Percentiles rank a stretch among this genome's conserved stretches.
Conservation (phyloP, 768 basidiomycete species). For the Saitozyma podzolica region DNA sequence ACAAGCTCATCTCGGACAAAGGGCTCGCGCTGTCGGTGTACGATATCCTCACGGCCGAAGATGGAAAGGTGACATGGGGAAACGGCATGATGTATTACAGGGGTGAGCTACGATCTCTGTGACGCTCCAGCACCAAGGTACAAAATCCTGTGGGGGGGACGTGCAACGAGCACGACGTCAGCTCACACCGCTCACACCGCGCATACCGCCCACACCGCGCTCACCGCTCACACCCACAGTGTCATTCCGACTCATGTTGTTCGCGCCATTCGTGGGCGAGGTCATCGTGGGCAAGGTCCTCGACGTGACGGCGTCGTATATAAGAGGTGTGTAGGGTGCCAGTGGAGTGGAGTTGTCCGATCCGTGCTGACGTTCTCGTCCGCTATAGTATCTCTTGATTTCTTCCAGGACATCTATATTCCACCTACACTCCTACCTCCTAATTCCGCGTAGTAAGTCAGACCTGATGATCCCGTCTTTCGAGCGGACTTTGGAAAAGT, state of each 20-base stretch:
- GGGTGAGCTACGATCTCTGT: slow-evolving; percentile 57
- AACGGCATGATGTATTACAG: slow-evolving; percentile 95
- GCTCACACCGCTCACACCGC: too few relatives aligned
- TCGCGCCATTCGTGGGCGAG: slow-evolving; percentile 86
- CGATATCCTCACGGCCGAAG: slow-evolving; percentile 79
- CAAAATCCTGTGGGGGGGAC: too few relatives aligned
- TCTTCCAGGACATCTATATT: slow-evolving; percentile 92
- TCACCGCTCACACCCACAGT: slow-evolving; percentile 57
- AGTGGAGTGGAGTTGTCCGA: not conserved
- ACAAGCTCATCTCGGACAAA: slow-evolving; percentile 74
- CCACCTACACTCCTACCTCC: slow-evolving; percentile 76
- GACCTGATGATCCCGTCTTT: too few relatives aligned
- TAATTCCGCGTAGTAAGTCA: slow-evolving; percentile 56
- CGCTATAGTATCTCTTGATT: slow-evolving; percentile 72
- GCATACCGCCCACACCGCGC: too few relatives aligned
- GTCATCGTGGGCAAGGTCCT: slow-evolving; percentile 86
- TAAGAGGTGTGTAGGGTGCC: slow-evolving; percentile 65
- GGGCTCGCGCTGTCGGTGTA: slow-evolving; percentile 89
- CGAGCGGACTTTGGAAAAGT: too few relatives aligned
- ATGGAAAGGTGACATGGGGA: slow-evolving; percentile 90
- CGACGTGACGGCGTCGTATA: slow-evolving; percentile 78
- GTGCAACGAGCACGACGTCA: too few relatives aligned
- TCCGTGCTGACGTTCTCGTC: slow-evolving; percentile 6
- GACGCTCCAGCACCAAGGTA: not conserved
- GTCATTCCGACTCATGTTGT: slow-evolving; percentile 83